Conservation (phyloP, 1,284 basidiomycete species). For the Marasmius fiardii region DNA sequence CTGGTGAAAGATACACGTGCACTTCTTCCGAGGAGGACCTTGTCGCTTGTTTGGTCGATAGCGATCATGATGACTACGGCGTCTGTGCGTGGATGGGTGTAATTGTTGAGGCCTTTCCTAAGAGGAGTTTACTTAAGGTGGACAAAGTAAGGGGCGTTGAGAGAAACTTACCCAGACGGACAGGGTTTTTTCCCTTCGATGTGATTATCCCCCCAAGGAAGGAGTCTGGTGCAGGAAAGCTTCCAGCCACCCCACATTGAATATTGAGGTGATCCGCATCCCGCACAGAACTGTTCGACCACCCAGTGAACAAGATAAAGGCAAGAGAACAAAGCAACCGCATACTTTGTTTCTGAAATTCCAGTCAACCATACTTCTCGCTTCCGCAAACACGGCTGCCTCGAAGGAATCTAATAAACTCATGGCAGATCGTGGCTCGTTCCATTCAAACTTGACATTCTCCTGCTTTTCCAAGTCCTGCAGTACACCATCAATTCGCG, state of each 20-base stretch:
- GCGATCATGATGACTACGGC: conserved; percentile 93
- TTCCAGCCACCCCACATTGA: conserved; percentile 98
- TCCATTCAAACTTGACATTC: conserved; percentile 47
- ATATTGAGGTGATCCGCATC: conserved; percentile 80
- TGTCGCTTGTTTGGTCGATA: conserved; percentile 73
- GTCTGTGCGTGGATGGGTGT: conserved; percentile 85
- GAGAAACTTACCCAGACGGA: conserved; percentile 53
- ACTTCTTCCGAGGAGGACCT: conserved; percentile 84
- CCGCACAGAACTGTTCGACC: conserved; percentile 74
- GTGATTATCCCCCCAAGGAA: conserved; percentile 64
- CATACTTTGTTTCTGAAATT: conserved; percentile 78
- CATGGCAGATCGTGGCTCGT: conserved; percentile 66
- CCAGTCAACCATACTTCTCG: conserved; percentile 86
- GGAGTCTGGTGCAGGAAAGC: conserved; percentile 70
- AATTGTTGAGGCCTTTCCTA: conserved; percentile 85
- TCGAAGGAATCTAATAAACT: conserved; percentile 51
- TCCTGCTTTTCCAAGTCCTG: background rate
- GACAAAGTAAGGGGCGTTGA: conserved; percentile 2
- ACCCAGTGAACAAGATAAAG: conserved; percentile 2
- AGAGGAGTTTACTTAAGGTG: conserved; percentile 2
- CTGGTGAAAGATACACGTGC: conserved; percentile 41
- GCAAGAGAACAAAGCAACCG: background rate
- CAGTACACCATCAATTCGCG: conserved; percentile 14
- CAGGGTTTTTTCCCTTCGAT: conserved; percentile 55
- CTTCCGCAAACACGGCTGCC: conserved; percentile 73